Conservation (phyloP, 306 rosid species). For the Cotoneaster glaucophyllus region DNA sequence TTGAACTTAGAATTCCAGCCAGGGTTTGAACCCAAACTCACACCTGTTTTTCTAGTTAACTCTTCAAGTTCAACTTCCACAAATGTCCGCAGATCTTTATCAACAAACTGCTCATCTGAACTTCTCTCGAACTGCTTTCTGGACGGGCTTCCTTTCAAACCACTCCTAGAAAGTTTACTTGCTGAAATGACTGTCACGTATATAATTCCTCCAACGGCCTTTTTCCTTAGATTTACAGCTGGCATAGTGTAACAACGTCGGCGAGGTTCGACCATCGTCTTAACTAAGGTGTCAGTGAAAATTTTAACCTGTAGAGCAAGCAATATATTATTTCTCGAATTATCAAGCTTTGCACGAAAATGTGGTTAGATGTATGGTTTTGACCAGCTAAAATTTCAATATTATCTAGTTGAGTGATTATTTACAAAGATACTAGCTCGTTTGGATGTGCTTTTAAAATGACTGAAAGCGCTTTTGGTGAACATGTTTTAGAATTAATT, state of each 20-base stretch:
- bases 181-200: conserved; percentile 77
- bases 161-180: conserved; percentile 56
- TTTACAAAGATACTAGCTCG: neutral
- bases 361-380: neutral
- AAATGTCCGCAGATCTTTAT: conserved; percentile 71
- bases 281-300: conserved; percentile 63
- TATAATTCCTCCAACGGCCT: conserved; percentile 79
- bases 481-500: too few species aligned
- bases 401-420: neutral
- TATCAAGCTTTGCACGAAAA: neutral
- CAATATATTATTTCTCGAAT: conserved; percentile 13
- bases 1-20: conserved; percentile 86
- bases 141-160: conserved; percentile 54
- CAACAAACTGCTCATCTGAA: conserved; percentile 44
- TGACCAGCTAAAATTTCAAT: neutral
- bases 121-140: conserved; percentile 45
- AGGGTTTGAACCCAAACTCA: conserved; percentile 65
- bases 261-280: conserved; percentile 97
- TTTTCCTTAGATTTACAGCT: conserved; percentile 60
- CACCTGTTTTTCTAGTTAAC: conserved; percentile 69
- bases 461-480: too few species aligned
- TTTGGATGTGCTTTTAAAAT: too few species aligned
- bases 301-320: conserved; percentile 56
- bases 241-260: conserved; percentile 87
- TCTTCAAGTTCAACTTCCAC: conserved; percentile 86